Conservation (phyloP, 1,139 yeast species). For the Kodamaea fungicola region DNA sequence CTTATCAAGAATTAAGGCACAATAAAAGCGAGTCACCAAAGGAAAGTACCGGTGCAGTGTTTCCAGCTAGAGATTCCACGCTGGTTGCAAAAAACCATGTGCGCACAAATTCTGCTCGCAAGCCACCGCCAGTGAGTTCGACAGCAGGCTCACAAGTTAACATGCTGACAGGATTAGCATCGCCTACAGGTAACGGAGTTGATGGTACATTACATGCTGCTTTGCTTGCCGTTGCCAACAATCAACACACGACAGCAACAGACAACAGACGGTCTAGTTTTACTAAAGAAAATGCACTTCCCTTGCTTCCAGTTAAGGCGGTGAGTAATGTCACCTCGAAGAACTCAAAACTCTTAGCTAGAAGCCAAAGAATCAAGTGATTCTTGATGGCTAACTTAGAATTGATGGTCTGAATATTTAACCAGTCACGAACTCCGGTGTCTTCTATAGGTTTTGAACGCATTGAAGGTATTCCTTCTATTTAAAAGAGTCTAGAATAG, state of each 20-base stretch:
- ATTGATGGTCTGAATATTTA: no score
- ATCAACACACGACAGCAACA: constrained; percentile 21
- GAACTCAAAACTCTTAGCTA: constrained; percentile 43
- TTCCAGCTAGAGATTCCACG: background rate
- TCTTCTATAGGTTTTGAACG: no score
- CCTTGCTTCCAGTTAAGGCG: constrained; percentile 4
- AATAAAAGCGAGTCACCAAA: background rate
- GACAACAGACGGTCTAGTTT: constrained; percentile 36
- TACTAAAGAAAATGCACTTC: constrained; percentile 25
- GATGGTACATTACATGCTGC: constrained; percentile 41
- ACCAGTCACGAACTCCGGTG: no score
- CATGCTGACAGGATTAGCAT: constrained; percentile 33
- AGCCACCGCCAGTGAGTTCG: constrained; percentile 32
- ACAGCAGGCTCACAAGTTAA: constrained; percentile 14
- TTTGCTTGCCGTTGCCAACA: constrained; percentile 43
- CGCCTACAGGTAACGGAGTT: constrained; percentile 14
- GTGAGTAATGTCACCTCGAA: constrained; percentile 26
- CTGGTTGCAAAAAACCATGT: constrained; percentile 12
- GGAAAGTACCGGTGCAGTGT: background rate
- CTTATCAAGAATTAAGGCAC: background rate
- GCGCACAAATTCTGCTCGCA: constrained; percentile 26
- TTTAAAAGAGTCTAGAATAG: no score
- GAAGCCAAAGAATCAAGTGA: constrained; percentile 39
- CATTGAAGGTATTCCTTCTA: no score
- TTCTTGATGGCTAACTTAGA: no score